Base-by-base conservation (phyloP, 139 green algal species). In the Chlamydomonas schloesseri region DNA sequence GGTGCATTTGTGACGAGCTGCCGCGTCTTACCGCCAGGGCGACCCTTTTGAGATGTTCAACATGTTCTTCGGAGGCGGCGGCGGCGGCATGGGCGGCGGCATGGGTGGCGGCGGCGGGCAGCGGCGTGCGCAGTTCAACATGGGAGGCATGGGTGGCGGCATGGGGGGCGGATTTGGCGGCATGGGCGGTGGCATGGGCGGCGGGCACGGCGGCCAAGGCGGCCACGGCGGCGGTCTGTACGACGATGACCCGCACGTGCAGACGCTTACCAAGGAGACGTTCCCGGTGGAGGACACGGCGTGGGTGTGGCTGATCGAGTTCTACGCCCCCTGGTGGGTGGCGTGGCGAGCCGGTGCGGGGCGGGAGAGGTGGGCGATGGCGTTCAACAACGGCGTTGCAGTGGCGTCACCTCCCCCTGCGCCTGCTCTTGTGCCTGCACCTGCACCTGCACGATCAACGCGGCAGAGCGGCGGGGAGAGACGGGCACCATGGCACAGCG, bases 41-140 rank as follows among this genome's bases (percentile, higher is more conserved):
- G 93, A 97, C 58, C 92, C 95, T 0, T 95, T 96, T 68, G 91
- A 98, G 28, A 95, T 97, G 60, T 97, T 97, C 86, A 94, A 98
- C 26, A 89, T 75, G 31, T 96, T 97, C 57, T 97, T 98, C 78
- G 95, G 89, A n/a, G 89, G 84, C 29, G 88, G 85, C 29, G 81
- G 77, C 31, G 50, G 47, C 65, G 67, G 67, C 14, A 34, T 33
- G 76, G 73, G 67, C 17, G 67, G 64, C 46, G 65, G 77, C 42
- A 83, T 83, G 62, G 81, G 85, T 13, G 73, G 77, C 20, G 88
- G 87, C 20, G 84, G 87, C 53, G 36, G 87, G 67, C 47, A 86
- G 88, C 68, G 73, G 83, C 73, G 69, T 72, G 53, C 62, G 86
- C 71, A 88, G 34, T 88, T 88, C 71, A 62, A 88, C 34, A 88